These are phyloP conservation scores for Raphanus sativus DNA, from an alignment of 345 rosid species.

Conservation along the genomic window DNA sequence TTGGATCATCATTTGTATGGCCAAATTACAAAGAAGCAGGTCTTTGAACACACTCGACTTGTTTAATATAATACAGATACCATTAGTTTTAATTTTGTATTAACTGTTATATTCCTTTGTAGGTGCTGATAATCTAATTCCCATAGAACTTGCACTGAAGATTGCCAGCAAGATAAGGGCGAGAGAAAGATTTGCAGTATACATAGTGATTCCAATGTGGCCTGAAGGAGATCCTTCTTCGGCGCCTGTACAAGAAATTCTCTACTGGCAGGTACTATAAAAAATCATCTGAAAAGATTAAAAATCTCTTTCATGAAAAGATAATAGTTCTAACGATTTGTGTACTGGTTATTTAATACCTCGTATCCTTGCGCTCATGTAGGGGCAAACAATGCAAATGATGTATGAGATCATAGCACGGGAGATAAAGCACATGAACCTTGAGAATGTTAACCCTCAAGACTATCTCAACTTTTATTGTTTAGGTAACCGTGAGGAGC, in stretches of 20 bases:
- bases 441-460: constrained; percentile 57
- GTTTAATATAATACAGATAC: neutral
- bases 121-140: constrained; percentile 91
- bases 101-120: neutral
- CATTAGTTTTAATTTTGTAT: neutral
- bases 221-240: constrained; percentile 83
- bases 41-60: constrained; percentile 17
- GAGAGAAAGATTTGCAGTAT: constrained; percentile 74
- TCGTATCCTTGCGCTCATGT: constrained; percentile 14
- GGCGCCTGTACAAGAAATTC: constrained; percentile 72
- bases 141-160: constrained; percentile 87
- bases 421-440: constrained; percentile 51
- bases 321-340: neutral
- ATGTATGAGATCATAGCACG: constrained; percentile 72
- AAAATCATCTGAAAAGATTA: neutral
- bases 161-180: constrained; percentile 72
- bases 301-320: neutral
- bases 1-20: constrained; percentile 91
- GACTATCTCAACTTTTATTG: constrained; percentile 87
- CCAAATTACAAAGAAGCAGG: constrained; percentile 79
- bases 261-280: constrained; percentile 79
- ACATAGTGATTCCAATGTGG: constrained; percentile 86
- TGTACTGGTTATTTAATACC: neutral
- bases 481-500: constrained; percentile 70
- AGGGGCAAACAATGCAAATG: constrained; percentile 87